Base-by-base conservation (phyloP, 2,329 filamentous ascomycete genomes). In the Sphaceloma murrayae region DNA sequence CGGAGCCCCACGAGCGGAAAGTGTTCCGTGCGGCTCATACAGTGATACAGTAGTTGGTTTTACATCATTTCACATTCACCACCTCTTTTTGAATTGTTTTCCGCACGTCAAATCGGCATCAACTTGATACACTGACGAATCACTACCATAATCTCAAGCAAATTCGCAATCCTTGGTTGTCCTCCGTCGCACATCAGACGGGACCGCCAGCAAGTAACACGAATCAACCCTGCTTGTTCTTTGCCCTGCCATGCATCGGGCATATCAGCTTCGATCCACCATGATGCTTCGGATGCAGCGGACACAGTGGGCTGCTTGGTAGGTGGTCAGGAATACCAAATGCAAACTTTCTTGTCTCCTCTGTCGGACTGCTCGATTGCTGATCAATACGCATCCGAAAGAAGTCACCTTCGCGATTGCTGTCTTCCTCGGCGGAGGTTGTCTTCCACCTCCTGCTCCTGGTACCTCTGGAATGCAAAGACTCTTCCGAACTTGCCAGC, bases 281-380 rank as follows among this genome's bases (percentile, higher is more conserved):
- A 11, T 33, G 18, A 24, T 50, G 45, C 29, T 46, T 50, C 9
- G 43, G 32, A 34, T 50, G 36, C 3, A 48, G 38, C 5, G 66
- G 66, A 48, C 66, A 68, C 4, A 68, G 52, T 4, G 64, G 65
- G 42, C 64, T 67, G 34, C 46, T 62, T 10, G 61, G 61, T 7
- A 68, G 49, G 51, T 69, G 66, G 45, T 69, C 66, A 2, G 66
- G 66, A 7, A 66, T 53, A 34, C 63, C 57, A 6, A 62, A 47
- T 18, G 62, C 59, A 48, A 63, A 57, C 10, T 54, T 52, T n/a
- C 40, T 4, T 5, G 44, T 30, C 11, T 47, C 40, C 11, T 43
- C 47, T 2, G 46, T 30, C 3, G 33, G 24, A 9, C 34, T 42
- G 30, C 19, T 39, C 11, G 34, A 21, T 8, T 30, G 34, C 19